Evolutionary conservation across 2,329 filamentous ascomycete species (phyloP).

Genomic region (Epichloe glyceriae): DNA sequence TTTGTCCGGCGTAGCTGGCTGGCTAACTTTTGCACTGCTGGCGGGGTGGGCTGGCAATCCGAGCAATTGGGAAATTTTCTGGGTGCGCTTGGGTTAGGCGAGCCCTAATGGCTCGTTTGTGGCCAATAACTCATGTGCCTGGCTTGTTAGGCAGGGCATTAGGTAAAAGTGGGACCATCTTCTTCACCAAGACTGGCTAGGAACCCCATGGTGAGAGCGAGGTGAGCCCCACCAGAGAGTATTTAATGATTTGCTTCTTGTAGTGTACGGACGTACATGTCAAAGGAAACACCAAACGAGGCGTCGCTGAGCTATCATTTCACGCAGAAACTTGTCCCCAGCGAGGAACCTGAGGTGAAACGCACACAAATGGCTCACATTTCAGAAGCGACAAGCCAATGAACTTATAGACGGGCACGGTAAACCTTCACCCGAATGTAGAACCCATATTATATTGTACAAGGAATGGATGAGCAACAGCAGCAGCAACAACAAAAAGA

Average conservation of each 20-base stretch:
- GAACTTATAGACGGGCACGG: not conserved
- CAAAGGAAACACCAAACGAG: no score
- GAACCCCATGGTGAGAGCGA: not conserved
- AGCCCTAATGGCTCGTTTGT: slow-evolving; percentile 18
- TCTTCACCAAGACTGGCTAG: not conserved
- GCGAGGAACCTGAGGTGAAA: not conserved
- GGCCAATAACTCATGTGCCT: slow-evolving; percentile 9
- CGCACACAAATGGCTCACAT: not conserved
- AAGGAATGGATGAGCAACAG: not conserved
- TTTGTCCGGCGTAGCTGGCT: slow-evolving; percentile 6
- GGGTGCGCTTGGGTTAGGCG: slow-evolving; percentile 18
- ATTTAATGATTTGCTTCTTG: no score
- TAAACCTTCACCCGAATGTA: not conserved
- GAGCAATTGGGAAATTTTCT: slow-evolving; percentile 8
- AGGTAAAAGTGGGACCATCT: slow-evolving; percentile 5
- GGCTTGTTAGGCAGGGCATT: slow-evolving; percentile 8
- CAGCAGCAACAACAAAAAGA: not conserved
- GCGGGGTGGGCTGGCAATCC: slow-evolving; percentile 8
- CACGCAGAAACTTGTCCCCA: not conserved
- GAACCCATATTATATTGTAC: not conserved
- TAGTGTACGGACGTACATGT: no score
- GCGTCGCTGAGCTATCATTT: not conserved
- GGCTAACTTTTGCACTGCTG: slow-evolving; percentile 13
- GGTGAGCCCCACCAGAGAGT: not conserved
- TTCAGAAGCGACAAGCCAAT: not conserved